Evolutionary conservation across 176 grass and related monocot genomes (phyloP), one percentile per base, ranked within the genome.

Genomic region (Hordeum marinum): DNA sequence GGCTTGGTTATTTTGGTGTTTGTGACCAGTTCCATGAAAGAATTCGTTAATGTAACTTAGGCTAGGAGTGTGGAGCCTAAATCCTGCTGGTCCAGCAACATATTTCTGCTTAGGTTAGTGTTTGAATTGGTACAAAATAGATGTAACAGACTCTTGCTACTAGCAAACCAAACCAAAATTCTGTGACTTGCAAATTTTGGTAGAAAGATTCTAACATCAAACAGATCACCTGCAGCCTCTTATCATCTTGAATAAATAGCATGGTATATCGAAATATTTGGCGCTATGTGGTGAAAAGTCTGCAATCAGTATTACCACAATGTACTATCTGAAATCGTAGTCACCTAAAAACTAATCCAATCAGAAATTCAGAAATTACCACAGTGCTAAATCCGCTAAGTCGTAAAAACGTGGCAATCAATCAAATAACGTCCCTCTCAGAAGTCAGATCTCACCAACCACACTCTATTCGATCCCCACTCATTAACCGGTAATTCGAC

Each of bases 401-500:
- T 13, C 48, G 7, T 18, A 24, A 17, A 18, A 52, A 31, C n/a
- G 11, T 57, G 63, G 6, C 20, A n/a, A 37, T 6, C 2, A 55
- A 20, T 62, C 63, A 48, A 24, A 46, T 66, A 68, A 14, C 29
- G 9, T 11, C 7, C 21, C 46, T 60, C 11, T 77, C 21, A n/a
- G n/a, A n/a, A n/a, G n/a, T n/a, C n/a, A 48, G 36, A 70, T 77
- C 52, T 35, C 72, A 69, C 80, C 63, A 39, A 61, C 80, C 21
- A 21, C 50, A 50, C 15, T 52, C 48, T 14, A 6, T 31, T 66
- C 75, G 75, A 73, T 85, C 59, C 80, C 86, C 65, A 14, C 9
- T 24, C 7, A 10, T 29, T 21, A 11, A 57, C 52, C 2, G 52
- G 63, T 29, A 31, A 3, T 37, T 13, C 74, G 18, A 1, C 45